Percentiles rank a stretch among this genome's conserved stretches.
Conservation (phyloP, 2,329 filamentous ascomycete species). For the Verticillium tricorpus region DNA sequence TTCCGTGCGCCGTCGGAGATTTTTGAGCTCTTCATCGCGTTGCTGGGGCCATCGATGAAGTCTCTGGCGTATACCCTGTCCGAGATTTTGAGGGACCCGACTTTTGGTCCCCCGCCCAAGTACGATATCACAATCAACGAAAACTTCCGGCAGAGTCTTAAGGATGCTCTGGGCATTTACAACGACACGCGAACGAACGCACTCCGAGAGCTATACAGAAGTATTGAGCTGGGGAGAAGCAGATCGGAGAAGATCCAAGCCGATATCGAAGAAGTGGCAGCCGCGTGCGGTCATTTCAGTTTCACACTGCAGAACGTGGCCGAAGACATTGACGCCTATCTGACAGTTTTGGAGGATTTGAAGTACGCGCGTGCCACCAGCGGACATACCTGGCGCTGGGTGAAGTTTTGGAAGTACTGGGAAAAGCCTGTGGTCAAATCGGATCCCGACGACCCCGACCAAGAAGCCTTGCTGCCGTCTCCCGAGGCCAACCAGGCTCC, state of each 20-base stretch:
- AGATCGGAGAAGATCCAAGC: constrained; percentile 74
- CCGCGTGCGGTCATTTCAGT: constrained; percentile 95
- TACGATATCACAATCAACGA: constrained; percentile 71
- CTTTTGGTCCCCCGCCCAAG: constrained; percentile 66
- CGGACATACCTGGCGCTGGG: constrained; percentile 73
- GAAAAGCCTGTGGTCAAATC: constrained; percentile 15
- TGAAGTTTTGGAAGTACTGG: constrained; percentile 65
- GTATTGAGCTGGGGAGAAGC: constrained; percentile 65
- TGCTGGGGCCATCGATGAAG: constrained; percentile 92
- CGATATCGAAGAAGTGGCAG: constrained; percentile 94
- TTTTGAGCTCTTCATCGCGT: constrained; percentile 83
- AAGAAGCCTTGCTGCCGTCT: constrained; percentile 30
- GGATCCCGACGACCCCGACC: constrained; percentile 35
- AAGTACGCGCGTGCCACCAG: constrained; percentile 64
- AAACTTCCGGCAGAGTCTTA: constrained; percentile 74
- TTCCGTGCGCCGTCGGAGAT: constrained; percentile 68
- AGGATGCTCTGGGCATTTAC: constrained; percentile 77
- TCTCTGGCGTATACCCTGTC: constrained; percentile 89
- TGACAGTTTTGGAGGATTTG: constrained; percentile 81
- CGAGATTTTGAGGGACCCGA: constrained; percentile 81
- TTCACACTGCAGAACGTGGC: constrained; percentile 89
- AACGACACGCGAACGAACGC: constrained; percentile 70
- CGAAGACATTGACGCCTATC: constrained; percentile 78
- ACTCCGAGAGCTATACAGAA: constrained; percentile 73
- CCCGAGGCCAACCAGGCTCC: constrained; percentile 20